A percentile compares a stretch with the other conserved stretches of the same genome.
Evolutionary conservation across 164 flowering plant species (phyloP).

Genomic region (Magnolia officinalis): DNA sequence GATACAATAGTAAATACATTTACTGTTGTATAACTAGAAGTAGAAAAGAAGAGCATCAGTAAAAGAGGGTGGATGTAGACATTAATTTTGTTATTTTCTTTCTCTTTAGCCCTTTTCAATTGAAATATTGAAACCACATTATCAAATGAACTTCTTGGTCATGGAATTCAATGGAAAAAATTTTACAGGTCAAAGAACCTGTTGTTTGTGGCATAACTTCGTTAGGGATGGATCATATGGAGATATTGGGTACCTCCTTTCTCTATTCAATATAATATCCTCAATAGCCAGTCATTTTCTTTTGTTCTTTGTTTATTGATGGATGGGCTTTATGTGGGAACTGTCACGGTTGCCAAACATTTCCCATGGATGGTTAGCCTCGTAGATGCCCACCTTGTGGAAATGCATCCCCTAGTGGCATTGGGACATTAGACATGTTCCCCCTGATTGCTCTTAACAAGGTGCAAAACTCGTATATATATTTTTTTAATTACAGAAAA

Average conservation of each 20-base stretch:
- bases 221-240: conserved; percentile 88
- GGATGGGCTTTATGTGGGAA: neutral
- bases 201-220: conserved; percentile 85
- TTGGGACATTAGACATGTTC: too few species aligned
- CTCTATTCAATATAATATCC: neutral
- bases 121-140: neutral
- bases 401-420: too few species aligned
- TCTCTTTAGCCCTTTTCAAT: neutral
- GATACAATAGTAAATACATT: neutral
- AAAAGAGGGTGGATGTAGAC: neutral
- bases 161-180: conserved; percentile 12
- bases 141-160: conserved; percentile 3
- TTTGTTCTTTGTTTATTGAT: neutral
- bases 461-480: too few species aligned
- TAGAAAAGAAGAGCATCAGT: neutral
- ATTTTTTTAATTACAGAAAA: too few species aligned
- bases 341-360: neutral
- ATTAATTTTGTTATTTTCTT: neutral
- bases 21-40: neutral
- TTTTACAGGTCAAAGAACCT: conserved; percentile 70
- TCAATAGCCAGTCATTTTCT: neutral
- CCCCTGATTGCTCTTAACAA: too few species aligned
- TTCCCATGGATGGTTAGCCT: too few species aligned
- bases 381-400: too few species aligned
- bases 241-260: conserved; percentile 48